Evolutionary conservation across 2,329 filamentous ascomycete genomes (phyloP).

Genomic region (Fusarium begoniae): DNA sequence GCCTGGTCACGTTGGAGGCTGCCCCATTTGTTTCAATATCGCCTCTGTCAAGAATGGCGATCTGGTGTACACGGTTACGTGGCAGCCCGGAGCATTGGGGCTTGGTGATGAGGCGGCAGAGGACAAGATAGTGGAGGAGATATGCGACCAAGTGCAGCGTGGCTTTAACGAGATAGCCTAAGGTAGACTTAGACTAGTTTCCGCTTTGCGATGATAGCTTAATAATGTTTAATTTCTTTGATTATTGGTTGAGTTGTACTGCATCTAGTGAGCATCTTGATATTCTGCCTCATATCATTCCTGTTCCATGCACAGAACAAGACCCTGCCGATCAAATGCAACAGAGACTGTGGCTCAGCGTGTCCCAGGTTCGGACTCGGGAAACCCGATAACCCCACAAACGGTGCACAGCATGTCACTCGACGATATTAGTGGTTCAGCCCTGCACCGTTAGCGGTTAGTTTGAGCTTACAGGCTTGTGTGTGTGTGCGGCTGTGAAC

Average conservation of each 20-base stretch:
- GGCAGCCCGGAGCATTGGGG: conserved; percentile 37
- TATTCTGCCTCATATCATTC: conserved; percentile 7
- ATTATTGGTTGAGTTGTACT: not conserved
- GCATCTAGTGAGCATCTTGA: not conserved
- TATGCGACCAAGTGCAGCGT: conserved; percentile 20
- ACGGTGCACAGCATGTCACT: conserved; percentile 20
- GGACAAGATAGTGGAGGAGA: conserved; percentile 26
- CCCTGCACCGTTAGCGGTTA: conserved; percentile 18
- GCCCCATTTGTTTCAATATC: conserved; percentile 36
- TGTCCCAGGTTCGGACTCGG: conserved; percentile 6
- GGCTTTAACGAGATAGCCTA: conserved; percentile 27
- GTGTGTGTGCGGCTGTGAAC: conserved; percentile 28
- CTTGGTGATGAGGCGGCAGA: conserved; percentile 28
- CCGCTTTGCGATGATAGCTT: not conserved
- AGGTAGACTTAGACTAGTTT: too few relatives aligned
- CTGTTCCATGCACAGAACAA: not conserved
- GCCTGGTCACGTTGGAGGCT: conserved; percentile 28
- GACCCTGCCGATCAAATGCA: conserved; percentile 17
- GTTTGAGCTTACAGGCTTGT: conserved; percentile 23
- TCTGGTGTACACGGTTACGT: conserved; percentile 38
- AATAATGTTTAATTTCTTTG: not conserved
- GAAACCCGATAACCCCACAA: conserved; percentile 5
- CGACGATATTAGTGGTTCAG: conserved; percentile 19
- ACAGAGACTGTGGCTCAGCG: conserved; percentile 23
- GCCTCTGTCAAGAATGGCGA: conserved; percentile 29